Evolutionary conservation across 768 basidiomycete genomes (phyloP).

Genomic region (Tephrocybe sp.): DNA sequence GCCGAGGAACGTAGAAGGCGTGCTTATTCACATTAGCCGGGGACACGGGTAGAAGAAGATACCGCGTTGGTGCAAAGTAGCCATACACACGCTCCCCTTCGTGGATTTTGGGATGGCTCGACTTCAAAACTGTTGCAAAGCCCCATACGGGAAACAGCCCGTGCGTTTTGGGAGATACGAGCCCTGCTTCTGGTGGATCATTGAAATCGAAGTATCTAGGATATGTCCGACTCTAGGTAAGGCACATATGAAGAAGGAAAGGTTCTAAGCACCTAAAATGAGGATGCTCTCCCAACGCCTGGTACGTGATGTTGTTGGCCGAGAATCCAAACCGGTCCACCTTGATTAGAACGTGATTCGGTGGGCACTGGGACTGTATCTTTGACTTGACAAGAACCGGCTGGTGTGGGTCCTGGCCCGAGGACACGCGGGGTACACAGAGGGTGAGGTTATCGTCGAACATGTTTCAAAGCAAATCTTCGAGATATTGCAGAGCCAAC

Average conservation of each 20-base stretch:
- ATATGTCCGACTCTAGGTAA: too few relatives aligned
- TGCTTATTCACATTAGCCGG: slow-evolving; percentile 51
- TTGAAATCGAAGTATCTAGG: slow-evolving; percentile 72
- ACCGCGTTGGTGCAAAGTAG: slow-evolving; percentile 58
- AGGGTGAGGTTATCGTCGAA: slow-evolving; percentile 24
- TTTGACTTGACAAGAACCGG: slow-evolving; percentile 23
- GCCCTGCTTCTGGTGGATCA: slow-evolving; percentile 37
- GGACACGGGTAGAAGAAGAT: slow-evolving; percentile 54
- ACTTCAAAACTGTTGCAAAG: slow-evolving; percentile 57
- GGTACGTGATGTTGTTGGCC: slow-evolving; percentile 72
- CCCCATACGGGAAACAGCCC: slow-evolving; percentile 76
- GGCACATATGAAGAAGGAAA: background rate
- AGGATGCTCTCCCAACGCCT: slow-evolving; percentile 50
- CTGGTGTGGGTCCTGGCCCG: slow-evolving; percentile 22
- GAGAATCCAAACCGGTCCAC: slow-evolving; percentile 73
- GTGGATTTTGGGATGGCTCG: slow-evolving; percentile 46
- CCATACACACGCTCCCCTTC: slow-evolving; percentile 66
- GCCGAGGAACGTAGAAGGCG: slow-evolving; percentile 57
- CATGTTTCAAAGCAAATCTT: background rate
- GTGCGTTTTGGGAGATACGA: slow-evolving; percentile 48
- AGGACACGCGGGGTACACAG: slow-evolving; percentile 32
- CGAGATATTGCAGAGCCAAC: background rate
- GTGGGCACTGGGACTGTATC: slow-evolving; percentile 25
- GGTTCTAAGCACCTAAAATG: slow-evolving; percentile 27
- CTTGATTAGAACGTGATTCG: slow-evolving; percentile 51